phyloP scores from a whole-genome alignment of 192 early-diverging fungal species.

The Dissophora ornata region DNA sequence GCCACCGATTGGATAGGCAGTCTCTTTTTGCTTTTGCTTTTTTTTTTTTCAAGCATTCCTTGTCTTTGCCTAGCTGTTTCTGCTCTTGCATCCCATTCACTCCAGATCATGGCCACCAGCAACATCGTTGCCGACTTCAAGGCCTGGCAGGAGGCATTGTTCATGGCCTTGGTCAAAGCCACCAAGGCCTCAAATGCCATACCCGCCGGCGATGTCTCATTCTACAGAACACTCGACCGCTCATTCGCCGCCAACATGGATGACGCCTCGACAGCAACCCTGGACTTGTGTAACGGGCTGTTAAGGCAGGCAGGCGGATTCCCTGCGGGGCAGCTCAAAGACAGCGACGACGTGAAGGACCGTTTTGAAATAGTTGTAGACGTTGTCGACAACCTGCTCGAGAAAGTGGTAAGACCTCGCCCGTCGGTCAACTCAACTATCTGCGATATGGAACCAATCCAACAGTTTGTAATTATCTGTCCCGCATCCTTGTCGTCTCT shows the following conservation, averaged over 20 bases:
- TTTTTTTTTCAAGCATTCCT: neutral
- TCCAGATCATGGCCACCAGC: constrained; percentile 21
- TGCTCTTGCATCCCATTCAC: no score
- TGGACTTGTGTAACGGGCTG: constrained; percentile 48
- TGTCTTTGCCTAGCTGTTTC: no score
- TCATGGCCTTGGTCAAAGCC: constrained; percentile 64
- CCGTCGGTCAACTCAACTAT: no score
- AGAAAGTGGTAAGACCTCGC: constrained; percentile 73
- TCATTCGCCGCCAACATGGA: constrained; percentile 56
- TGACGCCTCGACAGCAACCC: constrained; percentile 33
- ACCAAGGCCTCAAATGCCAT: constrained; percentile 71
- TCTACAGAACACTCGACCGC: constrained; percentile 74
- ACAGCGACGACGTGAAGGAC: constrained; percentile 75
- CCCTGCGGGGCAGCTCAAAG: constrained; percentile 42
- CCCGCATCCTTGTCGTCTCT: neutral
- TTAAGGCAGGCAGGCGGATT: constrained; percentile 38
- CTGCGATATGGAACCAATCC: no score
- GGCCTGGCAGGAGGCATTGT: constrained; percentile 57
- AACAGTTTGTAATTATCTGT: no score
- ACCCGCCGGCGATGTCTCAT: constrained; percentile 66
- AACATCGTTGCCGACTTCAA: constrained; percentile 56
- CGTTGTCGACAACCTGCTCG: constrained; percentile 82
- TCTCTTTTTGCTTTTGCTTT: no score
- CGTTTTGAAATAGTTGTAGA: constrained; percentile 75
- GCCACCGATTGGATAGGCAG: no score